These are phyloP conservation scores for Tolypocladium paradoxum DNA, from an alignment of 2,329 filamentous ascomycete species.

Conservation along the genomic window DNA sequence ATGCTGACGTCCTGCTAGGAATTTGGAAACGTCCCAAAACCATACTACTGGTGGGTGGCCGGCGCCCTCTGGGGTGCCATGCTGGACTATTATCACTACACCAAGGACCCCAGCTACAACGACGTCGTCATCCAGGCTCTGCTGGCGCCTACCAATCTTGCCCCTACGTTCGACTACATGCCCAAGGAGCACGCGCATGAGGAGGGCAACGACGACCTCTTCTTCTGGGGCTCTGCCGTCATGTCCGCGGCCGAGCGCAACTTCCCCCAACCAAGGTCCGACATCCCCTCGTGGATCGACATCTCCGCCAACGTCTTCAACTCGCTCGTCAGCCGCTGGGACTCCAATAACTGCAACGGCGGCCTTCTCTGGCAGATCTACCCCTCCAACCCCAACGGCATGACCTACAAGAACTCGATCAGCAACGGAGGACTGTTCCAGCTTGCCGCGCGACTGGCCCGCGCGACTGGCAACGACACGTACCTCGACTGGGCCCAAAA, in stretches of 20 bases:
- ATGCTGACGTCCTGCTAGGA: slow-evolving; percentile 22
- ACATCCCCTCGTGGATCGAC: slow-evolving; percentile 52
- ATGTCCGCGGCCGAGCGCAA: slow-evolving; percentile 59
- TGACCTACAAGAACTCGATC: slow-evolving; percentile 74
- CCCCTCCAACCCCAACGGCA: slow-evolving; percentile 58
- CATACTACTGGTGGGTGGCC: slow-evolving; percentile 60
- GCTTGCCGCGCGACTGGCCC: slow-evolving; percentile 63
- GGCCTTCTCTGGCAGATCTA: slow-evolving; percentile 79
- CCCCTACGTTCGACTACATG: slow-evolving; percentile 50
- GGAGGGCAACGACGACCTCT: slow-evolving; percentile 66
- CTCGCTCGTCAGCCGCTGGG: slow-evolving; percentile 59
- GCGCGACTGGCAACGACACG: slow-evolving; percentile 55
- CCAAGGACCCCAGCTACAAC: slow-evolving; percentile 52
- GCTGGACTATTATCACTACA: slow-evolving; percentile 60
- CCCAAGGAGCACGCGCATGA: slow-evolving; percentile 42
- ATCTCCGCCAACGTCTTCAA: slow-evolving; percentile 65
- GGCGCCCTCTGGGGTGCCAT: slow-evolving; percentile 57
- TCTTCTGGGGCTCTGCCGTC: slow-evolving; percentile 60
- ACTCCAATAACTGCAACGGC: slow-evolving; percentile 54
- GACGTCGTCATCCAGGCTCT: slow-evolving; percentile 47
- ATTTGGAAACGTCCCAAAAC: slow-evolving; percentile 51
- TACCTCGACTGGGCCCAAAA: slow-evolving; percentile 57
- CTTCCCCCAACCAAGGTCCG: slow-evolving; percentile 49
- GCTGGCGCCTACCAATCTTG: slow-evolving; percentile 42
- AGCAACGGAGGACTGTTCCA: slow-evolving; percentile 79